These are phyloP conservation scores for Nemania diffusa DNA, from an alignment of 2,329 filamentous ascomycete species.

Conservation along the genomic window DNA sequence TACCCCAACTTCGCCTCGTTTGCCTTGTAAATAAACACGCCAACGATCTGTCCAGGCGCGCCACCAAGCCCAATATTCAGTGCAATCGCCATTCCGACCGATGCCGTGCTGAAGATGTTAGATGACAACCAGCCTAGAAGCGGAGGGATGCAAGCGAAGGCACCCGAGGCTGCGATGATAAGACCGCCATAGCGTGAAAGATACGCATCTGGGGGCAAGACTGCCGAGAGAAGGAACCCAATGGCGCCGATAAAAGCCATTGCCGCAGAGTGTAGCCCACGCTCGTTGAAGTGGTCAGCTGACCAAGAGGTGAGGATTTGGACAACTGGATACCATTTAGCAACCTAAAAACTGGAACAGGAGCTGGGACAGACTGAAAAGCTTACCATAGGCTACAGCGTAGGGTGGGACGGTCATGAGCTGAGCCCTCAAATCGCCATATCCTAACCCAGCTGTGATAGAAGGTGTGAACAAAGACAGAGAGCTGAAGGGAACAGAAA, in stretches of 20 bases:
- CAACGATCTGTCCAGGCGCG: constrained; percentile 75
- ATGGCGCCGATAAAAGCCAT: constrained; percentile 58
- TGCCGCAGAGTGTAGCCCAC: constrained; percentile 57
- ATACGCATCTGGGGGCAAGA: constrained; percentile 70
- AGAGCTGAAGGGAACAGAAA: constrained; percentile 51
- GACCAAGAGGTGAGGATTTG: constrained; percentile 64
- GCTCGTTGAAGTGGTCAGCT: constrained; percentile 70
- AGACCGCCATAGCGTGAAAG: constrained; percentile 73
- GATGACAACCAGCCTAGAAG: constrained; percentile 75
- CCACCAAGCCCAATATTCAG: constrained; percentile 74
- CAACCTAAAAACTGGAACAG: not conserved
- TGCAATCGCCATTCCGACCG: constrained; percentile 75
- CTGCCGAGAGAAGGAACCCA: constrained; percentile 69
- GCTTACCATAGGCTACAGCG: constrained; percentile 58
- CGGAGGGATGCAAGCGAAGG: constrained; percentile 75
- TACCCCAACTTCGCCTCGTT: constrained; percentile 69
- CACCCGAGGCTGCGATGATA: constrained; percentile 72
- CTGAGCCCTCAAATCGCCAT: constrained; percentile 60
- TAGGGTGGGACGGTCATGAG: constrained; percentile 76
- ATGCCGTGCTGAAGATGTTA: constrained; percentile 72
- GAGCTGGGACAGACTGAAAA: not conserved
- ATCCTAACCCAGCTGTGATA: constrained; percentile 60
- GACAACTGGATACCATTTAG: constrained; percentile 42
- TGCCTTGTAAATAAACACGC: constrained; percentile 78
- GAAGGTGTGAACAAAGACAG: constrained; percentile 64